A percentile compares a stretch with the other conserved stretches of the same genome.
Conservation (phyloP, 2,329 filamentous ascomycete genomes). For the Exophiala viscosa region DNA sequence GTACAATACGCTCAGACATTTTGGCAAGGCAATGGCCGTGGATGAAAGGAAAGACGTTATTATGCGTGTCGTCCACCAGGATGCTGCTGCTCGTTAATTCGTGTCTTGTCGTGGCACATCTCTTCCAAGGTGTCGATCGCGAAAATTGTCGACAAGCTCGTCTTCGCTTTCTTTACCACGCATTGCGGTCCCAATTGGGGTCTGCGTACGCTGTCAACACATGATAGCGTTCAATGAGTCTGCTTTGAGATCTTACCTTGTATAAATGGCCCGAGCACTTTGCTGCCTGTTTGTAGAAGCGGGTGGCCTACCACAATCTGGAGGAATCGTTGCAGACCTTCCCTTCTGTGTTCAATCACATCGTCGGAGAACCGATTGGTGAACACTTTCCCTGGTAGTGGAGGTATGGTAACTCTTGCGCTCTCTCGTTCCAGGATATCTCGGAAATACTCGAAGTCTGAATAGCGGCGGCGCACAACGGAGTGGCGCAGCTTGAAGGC, state of each 20-base stretch:
- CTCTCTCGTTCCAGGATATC: conserved; percentile 96
- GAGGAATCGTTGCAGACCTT: conserved; percentile 89
- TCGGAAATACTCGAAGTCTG: conserved; percentile 97
- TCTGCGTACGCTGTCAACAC: conserved; percentile 34
- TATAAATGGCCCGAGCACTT: conserved; percentile 92
- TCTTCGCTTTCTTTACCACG: conserved; percentile 55
- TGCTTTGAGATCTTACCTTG: conserved; percentile 62
- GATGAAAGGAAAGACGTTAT: too few relatives aligned
- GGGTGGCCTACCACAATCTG: conserved; percentile 98
- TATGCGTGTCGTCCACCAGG: not conserved
- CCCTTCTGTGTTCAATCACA: conserved; percentile 90
- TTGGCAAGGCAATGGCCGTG: too few relatives aligned
- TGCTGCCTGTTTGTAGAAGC: conserved; percentile 92
- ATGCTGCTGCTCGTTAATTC: conserved; percentile 2
- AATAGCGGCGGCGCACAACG: conserved; percentile 87
- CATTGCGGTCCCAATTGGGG: conserved; percentile 77
- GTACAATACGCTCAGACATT: too few relatives aligned
- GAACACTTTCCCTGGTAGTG: conserved; percentile 93
- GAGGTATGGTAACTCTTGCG: conserved; percentile 84
- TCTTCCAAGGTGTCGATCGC: not conserved
- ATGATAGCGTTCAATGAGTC: not conserved
- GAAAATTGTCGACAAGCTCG: not conserved
- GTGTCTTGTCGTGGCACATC: not conserved
- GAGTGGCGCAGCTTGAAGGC: conserved; percentile 94
- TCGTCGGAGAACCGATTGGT: conserved; percentile 97